Evolutionary conservation across 2,329 filamentous ascomycete genomes (phyloP).

Genomic region (Trichoderma oligosporum): DNA sequence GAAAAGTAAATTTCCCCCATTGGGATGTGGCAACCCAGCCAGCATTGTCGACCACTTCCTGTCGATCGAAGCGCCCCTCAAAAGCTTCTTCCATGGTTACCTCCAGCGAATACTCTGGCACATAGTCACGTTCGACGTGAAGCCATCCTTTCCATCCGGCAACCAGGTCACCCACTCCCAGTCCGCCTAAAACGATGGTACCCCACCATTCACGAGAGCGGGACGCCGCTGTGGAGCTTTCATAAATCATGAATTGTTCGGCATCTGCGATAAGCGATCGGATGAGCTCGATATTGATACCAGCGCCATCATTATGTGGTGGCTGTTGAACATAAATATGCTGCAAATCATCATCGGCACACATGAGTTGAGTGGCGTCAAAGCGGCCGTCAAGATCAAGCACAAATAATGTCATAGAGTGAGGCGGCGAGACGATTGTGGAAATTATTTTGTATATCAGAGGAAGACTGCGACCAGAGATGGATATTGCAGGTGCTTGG

Average conservation of each 20-base stretch:
- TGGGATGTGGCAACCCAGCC: slow-evolving; percentile 47
- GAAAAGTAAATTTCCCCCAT: slow-evolving; percentile 49
- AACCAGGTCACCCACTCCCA: slow-evolving; percentile 33
- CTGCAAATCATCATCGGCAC: slow-evolving; percentile 37
- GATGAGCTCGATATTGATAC: slow-evolving; percentile 27
- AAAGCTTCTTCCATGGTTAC: slow-evolving; percentile 46
- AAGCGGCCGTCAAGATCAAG: slow-evolving; percentile 56
- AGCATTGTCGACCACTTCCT: slow-evolving; percentile 39
- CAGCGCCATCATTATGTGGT: slow-evolving; percentile 23
- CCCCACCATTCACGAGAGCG: slow-evolving; percentile 53
- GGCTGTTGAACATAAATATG: slow-evolving; percentile 52
- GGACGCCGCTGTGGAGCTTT: slow-evolving; percentile 37
- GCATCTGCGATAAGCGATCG: slow-evolving; percentile 39
- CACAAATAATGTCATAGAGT: slow-evolving; percentile 48
- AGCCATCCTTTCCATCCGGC: slow-evolving; percentile 49
- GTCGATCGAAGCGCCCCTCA: slow-evolving; percentile 37
- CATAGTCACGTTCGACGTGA: slow-evolving; percentile 44
- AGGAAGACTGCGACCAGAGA: slow-evolving; percentile 51
- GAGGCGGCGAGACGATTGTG: slow-evolving; percentile 46
- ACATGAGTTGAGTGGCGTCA: slow-evolving; percentile 47
- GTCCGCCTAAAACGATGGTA: slow-evolving; percentile 50
- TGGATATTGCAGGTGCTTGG: slow-evolving; percentile 44
- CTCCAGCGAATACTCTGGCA: slow-evolving; percentile 38
- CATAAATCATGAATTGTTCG: slow-evolving; percentile 50
- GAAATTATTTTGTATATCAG: slow-evolving; percentile 55